Percentiles rank a stretch among this genome's conserved stretches.
Evolutionary conservation across 169 alveolate species (phyloP).

Genomic region (Miamiensis avidus): DNA sequence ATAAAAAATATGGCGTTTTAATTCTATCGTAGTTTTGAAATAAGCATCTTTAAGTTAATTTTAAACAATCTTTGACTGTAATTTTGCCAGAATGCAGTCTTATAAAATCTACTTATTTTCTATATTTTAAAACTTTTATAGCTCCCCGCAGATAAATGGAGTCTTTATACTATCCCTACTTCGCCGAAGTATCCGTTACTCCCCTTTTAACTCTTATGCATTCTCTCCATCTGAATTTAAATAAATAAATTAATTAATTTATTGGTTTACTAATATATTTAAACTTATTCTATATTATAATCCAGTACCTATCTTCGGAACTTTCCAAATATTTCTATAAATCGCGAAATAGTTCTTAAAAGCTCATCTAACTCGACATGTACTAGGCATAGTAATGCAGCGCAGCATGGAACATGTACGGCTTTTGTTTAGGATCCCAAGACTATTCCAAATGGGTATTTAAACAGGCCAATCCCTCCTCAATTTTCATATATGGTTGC

Average conservation of each 20-base stretch:
- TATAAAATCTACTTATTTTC: conserved; percentile 39
- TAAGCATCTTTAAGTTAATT: conserved; percentile 18
- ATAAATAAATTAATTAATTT: no score
- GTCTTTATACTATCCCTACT: conserved; percentile 62
- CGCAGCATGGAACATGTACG: conserved; percentile 56
- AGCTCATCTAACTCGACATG: not conserved
- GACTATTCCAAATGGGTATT: conserved; percentile 45
- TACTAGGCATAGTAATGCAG: conserved; percentile 53
- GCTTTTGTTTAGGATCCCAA: conserved; percentile 27
- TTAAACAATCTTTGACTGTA: conserved; percentile 47
- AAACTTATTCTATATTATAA: no score
- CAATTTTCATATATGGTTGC: conserved; percentile 52
- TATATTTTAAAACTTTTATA: conserved; percentile 47
- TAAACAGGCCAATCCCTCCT: conserved; percentile 62
- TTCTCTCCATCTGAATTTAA: conserved; percentile 48
- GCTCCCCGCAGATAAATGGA: conserved; percentile 59
- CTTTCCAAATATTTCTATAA: conserved; percentile 51
- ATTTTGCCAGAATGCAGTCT: conserved; percentile 34
- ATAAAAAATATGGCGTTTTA: conserved; percentile 55
- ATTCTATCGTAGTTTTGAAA: conserved; percentile 27
- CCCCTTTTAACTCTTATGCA: conserved; percentile 71
- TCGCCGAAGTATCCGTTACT: conserved; percentile 54
- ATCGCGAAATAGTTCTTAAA: conserved; percentile 40
- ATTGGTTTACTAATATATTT: not conserved
- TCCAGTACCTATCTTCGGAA: conserved; percentile 21